Conservation (phyloP, 345 rosid genomes). For the Populus pruinosa region DNA sequence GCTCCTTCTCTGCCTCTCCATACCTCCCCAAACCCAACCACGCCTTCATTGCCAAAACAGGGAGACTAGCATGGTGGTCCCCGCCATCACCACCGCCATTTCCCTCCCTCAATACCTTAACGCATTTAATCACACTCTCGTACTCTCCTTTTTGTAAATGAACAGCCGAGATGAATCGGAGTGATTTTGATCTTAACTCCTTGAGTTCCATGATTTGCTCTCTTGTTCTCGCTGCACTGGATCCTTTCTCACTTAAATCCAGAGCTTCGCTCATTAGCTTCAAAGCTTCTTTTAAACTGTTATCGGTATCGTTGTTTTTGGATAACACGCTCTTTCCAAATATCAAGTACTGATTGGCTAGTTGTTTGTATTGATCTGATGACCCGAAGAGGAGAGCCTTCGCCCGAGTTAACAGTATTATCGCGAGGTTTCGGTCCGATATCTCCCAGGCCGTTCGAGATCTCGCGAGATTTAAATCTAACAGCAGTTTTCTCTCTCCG, state of each 20-base stretch:
- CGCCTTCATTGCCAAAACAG: constrained; percentile 97
- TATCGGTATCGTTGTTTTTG: constrained; percentile 30
- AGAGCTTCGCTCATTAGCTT: constrained; percentile 82
- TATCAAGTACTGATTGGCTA: constrained; percentile 63
- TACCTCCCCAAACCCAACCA: constrained; percentile 82
- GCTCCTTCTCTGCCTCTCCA: constrained; percentile 86
- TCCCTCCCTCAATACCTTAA: constrained; percentile 73
- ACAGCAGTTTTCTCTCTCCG: constrained; percentile 60
- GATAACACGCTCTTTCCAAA: constrained; percentile 57
- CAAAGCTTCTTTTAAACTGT: constrained; percentile 52
- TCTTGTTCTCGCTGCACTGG: constrained; percentile 47
- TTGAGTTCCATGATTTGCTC: constrained; percentile 56
- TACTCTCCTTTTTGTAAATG: constrained; percentile 84
- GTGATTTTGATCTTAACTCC: constrained; percentile 53
- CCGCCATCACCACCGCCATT: constrained; percentile 39
- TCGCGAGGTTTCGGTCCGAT: constrained; percentile 66
- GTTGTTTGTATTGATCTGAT: constrained; percentile 56
- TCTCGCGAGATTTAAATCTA: constrained; percentile 81
- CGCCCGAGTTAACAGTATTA: constrained; percentile 66
- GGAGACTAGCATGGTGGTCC: constrained; percentile 76
- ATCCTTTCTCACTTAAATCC: constrained; percentile 78
- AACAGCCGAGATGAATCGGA: constrained; percentile 84
- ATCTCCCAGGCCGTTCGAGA: constrained; percentile 84
- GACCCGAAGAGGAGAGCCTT: constrained; percentile 63
- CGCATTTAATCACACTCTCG: constrained; percentile 86